These are phyloP conservation scores for Porcisia hertigi DNA, from an alignment of 208 protist species.

Conservation along the genomic window DNA sequence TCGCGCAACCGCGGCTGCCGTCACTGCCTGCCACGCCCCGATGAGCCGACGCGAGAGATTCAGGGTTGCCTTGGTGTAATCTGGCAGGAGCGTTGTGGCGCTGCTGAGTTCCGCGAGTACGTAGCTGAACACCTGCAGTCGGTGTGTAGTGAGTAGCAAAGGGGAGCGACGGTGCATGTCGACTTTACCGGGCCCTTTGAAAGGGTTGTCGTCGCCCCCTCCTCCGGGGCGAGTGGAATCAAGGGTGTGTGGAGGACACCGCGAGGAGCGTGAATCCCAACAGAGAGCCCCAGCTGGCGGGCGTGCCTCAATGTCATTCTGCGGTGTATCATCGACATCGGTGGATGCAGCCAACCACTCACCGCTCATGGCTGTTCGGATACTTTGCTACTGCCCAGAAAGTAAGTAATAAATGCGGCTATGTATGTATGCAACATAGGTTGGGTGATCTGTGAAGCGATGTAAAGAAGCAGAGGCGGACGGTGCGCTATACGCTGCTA, in stretches of 20 bases:
- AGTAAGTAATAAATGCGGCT: background rate
- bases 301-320: background rate
- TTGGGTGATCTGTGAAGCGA: too few species aligned
- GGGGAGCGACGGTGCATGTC: background rate
- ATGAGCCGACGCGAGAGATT: conserved; percentile 57
- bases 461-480: too few species aligned
- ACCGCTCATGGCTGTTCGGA: too few species aligned
- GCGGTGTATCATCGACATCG: background rate
- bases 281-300: background rate
- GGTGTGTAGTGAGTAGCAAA: conserved; percentile 33
- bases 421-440: background rate
- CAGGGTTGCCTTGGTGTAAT: conserved; percentile 56
- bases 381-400: background rate
- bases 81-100: conserved; percentile 58
- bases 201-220: background rate
- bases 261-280: background rate
- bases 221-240: background rate
- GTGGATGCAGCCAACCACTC: background rate
- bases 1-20: conserved; percentile 40
- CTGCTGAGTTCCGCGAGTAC: conserved; percentile 75
- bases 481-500: background rate
- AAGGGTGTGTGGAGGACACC: background rate
- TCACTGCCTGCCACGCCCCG: conserved; percentile 67
- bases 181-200: background rate
- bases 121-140: conserved; percentile 63